These are phyloP conservation scores for Hypoxylon sp. DNA, from an alignment of 2,329 filamentous ascomycete genomes.

Conservation along the genomic window DNA sequence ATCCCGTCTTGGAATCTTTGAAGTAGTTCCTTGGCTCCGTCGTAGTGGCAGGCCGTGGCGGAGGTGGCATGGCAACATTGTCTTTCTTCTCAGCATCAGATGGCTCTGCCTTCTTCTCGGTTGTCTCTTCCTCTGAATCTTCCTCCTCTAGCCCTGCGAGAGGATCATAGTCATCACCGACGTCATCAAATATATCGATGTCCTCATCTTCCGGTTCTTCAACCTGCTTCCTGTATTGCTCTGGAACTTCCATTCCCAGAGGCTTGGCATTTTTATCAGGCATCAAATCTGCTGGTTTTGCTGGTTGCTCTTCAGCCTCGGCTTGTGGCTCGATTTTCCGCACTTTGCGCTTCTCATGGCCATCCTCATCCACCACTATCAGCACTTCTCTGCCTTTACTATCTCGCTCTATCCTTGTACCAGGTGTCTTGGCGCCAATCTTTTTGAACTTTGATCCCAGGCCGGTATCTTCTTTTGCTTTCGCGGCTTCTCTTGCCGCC, in stretches of 20 bases:
- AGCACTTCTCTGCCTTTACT: slow-evolving; percentile 74
- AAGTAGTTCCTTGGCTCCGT: slow-evolving; percentile 72
- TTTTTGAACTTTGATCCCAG: slow-evolving; percentile 76
- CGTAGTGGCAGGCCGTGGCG: slow-evolving; percentile 58
- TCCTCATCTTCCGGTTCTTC: slow-evolving; percentile 69
- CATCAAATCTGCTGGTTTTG: slow-evolving; percentile 62
- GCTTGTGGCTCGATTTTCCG: slow-evolving; percentile 65
- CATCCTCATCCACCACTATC: slow-evolving; percentile 76
- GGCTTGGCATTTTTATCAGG: slow-evolving; percentile 70
- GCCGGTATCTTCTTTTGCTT: slow-evolving; percentile 65
- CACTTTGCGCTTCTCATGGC: slow-evolving; percentile 76
- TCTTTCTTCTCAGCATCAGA: slow-evolving; percentile 47
- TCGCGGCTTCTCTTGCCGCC: slow-evolving; percentile 72
- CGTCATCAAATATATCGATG: slow-evolving; percentile 76
- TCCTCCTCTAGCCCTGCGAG: slow-evolving; percentile 69
- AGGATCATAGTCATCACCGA: slow-evolving; percentile 77
- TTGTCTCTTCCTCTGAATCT: slow-evolving; percentile 55
- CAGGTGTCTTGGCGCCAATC: slow-evolving; percentile 70
- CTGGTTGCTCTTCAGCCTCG: slow-evolving; percentile 53
- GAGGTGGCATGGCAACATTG: slow-evolving; percentile 61
- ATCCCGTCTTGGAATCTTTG: slow-evolving; percentile 68
- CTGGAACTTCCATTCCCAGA: slow-evolving; percentile 76
- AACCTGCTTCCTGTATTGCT: slow-evolving; percentile 67
- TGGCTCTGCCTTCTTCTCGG: slow-evolving; percentile 43
- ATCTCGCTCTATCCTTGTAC: slow-evolving; percentile 73